Base-by-base conservation (phyloP, 768 basidiomycete genomes). In the Kwoniella sp. region DNA sequence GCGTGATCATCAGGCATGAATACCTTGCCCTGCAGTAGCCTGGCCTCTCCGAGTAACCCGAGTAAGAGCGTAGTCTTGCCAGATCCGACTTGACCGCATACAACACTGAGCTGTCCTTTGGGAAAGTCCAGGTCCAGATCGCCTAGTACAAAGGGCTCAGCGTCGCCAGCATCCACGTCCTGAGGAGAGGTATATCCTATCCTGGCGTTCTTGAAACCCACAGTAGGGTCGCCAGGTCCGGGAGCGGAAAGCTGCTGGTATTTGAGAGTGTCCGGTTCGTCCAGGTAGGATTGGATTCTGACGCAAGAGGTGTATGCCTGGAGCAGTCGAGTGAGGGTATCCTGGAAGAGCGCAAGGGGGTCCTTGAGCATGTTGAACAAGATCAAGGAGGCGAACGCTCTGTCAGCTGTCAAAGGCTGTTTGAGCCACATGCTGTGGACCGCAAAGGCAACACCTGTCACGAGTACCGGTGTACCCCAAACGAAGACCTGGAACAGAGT, bases 301-400 rank as follows among this genome's bases (percentile, higher is more conserved):
- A 48, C 46, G 53, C 69, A 71, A 1, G 69, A 71, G 31, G 75
- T 73, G 46, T 73, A 63, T 0, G 73, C 67, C 26, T 73, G 68
- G 0, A 76, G 46, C 10, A 64, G 39, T 31, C 65, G 44, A 8
- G 62, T 62, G 20, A 62, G 15, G 31, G 68, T 67, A 36, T 71
- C 69, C 36, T 67, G 63, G 37, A 73, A 56, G 5, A 67, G 50
- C 0, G 63, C 75, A 40, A 77, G 59, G 1, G 77, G 77, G 17
- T 59, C 62, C 26, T 76, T 68, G 15, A 78, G 64, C 61, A 77
- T 74, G 48, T 75, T 73, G 69, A 77, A 76, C n/a, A 78, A 65
- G 2, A 76, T 71, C 17, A 77, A 60, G 5, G 76, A 71, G 20
- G 77, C 71, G 65, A 78, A 78, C 3, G 77, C 77, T 7, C 69